Evolutionary conservation across 495 filamentous ascomycete species (phyloP).

Genomic region (Penicillium mononematosum): DNA sequence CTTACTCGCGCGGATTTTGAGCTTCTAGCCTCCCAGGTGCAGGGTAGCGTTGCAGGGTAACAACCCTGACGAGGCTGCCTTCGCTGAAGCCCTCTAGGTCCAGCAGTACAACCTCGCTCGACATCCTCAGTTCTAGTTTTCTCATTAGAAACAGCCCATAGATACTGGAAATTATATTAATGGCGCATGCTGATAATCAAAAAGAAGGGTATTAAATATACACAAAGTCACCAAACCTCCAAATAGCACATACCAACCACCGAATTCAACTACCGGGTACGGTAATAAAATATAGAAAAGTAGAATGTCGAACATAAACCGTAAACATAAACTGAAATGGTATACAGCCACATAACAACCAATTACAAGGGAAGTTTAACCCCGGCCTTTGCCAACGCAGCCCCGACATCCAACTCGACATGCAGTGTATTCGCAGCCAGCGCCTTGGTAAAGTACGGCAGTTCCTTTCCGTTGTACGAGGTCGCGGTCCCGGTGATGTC

Average conservation of each 20-base stretch:
- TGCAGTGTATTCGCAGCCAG: constrained; percentile 40
- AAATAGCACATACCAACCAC: neutral
- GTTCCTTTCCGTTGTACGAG: constrained; percentile 55
- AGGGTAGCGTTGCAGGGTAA: too few relatives aligned
- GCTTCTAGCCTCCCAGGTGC: too few relatives aligned
- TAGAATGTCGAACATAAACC: constrained; percentile 1
- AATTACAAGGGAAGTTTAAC: neutral
- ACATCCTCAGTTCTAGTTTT: too few relatives aligned
- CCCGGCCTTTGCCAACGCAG: constrained; percentile 29
- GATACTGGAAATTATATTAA: neutral
- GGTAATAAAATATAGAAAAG: neutral
- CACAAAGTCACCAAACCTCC: constrained; percentile 1
- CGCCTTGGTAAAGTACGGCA: constrained; percentile 61
- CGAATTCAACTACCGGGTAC: neutral
- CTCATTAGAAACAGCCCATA: neutral
- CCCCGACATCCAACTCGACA: constrained; percentile 42
- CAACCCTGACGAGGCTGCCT: too few relatives aligned
- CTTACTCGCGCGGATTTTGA: too few relatives aligned
- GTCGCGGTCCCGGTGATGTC: constrained; percentile 57
- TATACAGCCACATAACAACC: neutral
- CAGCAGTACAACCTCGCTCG: too few relatives aligned
- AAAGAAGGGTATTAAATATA: constrained; percentile 11
- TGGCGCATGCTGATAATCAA: neutral
- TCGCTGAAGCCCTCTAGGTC: too few relatives aligned
- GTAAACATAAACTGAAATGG: neutral